These are phyloP conservation scores for Barnettozyma salicaria DNA, from an alignment of 805 yeast species.

Conservation along the genomic window DNA sequence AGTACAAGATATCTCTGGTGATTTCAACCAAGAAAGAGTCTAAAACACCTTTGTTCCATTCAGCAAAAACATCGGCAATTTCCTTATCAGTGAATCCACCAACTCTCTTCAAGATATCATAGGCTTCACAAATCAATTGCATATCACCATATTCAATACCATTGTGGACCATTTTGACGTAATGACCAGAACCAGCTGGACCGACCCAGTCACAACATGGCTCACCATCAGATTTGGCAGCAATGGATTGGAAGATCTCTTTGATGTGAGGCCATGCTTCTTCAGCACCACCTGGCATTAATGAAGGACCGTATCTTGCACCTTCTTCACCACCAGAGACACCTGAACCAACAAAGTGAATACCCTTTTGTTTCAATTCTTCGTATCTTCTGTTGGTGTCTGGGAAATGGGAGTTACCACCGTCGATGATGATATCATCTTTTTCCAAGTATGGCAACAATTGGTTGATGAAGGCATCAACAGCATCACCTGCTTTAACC, in stretches of 20 bases:
- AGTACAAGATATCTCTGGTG: conserved; percentile 90
- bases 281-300: conserved; percentile 98
- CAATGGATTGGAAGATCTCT: conserved; percentile 89
- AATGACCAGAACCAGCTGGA: conserved; percentile 98
- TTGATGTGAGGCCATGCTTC: conserved; percentile 99
- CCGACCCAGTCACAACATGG: conserved; percentile 99
- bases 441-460: conserved; percentile 86
- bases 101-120: conserved; percentile 90
- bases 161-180: conserved; percentile 99
- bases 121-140: conserved; percentile 98
- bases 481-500: conserved; percentile 96
- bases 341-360: conserved; percentile 95
- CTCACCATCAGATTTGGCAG: conserved; percentile 97
- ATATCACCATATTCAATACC: conserved; percentile 99
- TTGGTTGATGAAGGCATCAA: conserved; percentile 84
- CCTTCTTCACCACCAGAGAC: conserved; percentile 99
- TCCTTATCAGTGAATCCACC: conserved; percentile 88
- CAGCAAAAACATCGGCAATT: conserved; percentile 84
- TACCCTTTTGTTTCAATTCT: conserved; percentile 81
- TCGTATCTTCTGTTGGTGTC: conserved; percentile 95
- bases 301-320: conserved; percentile 98
- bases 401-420: conserved; percentile 99
- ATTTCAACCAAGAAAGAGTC: conserved; percentile 97
- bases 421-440: conserved; percentile 98
- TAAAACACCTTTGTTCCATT: conserved; percentile 96